Conservation (phyloP, 1,139 yeast genomes). For the Wickerhamiella infanticola region DNA sequence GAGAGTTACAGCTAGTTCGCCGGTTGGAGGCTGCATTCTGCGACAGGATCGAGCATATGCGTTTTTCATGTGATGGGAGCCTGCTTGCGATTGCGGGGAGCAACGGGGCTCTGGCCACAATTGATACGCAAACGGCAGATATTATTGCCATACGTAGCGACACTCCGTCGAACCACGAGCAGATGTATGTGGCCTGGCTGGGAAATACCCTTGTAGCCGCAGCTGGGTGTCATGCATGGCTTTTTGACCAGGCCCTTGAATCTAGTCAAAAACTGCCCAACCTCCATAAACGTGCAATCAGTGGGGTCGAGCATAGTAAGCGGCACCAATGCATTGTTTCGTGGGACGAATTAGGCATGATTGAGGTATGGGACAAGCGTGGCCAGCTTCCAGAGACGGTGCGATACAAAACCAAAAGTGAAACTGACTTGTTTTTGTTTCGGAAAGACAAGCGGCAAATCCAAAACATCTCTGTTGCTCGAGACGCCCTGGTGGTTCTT, state of each 20-base stretch:
- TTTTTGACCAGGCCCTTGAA: not conserved
- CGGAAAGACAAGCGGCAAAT: not conserved
- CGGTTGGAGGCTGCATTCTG: not conserved
- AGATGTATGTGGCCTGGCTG: too few relatives aligned
- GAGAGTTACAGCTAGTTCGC: constrained; percentile 1
- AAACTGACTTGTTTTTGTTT: not conserved
- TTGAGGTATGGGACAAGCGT: not conserved
- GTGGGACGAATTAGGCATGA: not conserved
- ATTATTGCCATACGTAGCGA: not conserved
- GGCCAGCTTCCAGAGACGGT: not conserved
- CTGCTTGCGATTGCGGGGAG: not conserved
- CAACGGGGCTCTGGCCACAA: not conserved
- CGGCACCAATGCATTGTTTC: not conserved
- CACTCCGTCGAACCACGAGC: too few relatives aligned
- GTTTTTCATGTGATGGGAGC: not conserved
- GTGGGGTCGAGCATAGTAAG: not conserved
- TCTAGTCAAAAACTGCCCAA: not conserved
- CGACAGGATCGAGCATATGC: not conserved
- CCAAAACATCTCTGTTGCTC: not conserved
- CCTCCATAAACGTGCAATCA: not conserved
- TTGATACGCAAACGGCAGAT: not conserved
- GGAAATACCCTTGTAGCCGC: too few relatives aligned
- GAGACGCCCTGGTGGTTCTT: not conserved
- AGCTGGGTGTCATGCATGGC: too few relatives aligned
- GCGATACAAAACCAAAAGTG: not conserved